phyloP scores from a whole-genome alignment of 441 rosid genomes.

The Populus hybrid region DNA sequence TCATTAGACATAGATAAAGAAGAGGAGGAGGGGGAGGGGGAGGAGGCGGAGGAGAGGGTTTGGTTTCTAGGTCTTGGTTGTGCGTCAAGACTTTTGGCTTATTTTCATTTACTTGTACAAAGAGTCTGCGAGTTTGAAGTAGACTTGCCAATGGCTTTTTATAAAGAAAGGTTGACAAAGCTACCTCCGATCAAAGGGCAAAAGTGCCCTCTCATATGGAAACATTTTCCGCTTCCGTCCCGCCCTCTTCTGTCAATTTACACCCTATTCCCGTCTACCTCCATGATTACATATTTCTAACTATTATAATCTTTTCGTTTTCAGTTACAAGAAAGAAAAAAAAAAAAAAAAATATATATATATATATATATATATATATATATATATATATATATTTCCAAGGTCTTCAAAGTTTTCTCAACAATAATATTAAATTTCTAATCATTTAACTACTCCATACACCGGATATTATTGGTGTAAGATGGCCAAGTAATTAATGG shows the following conservation, averaged over 20 bases:
- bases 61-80: constrained; percentile 10
- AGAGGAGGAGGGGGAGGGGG: constrained; percentile 4
- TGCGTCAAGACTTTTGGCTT: constrained; percentile 30
- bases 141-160: constrained; percentile 26
- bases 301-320: background rate
- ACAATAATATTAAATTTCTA: background rate
- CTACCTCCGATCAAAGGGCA: constrained; percentile 35
- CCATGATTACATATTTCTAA: background rate
- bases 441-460: background rate
- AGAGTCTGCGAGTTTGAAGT: constrained; percentile 27
- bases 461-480: background rate
- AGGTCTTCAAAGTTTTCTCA: background rate
- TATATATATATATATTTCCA: background rate
- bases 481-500: background rate
- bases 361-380: too few species aligned
- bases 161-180: constrained; percentile 43
- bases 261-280: background rate
- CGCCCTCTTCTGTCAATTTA: background rate
- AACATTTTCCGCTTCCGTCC: constrained; percentile 27
- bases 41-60: background rate
- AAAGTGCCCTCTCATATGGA: constrained; percentile 56
- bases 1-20: constrained; percentile 51
- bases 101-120: constrained; percentile 10
- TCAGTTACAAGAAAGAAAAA: too few species aligned
- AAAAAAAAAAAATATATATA: too few species aligned